Evolutionary conservation across 2,329 filamentous ascomycete species (phyloP).

Genomic region (Fusarium secorum): DNA sequence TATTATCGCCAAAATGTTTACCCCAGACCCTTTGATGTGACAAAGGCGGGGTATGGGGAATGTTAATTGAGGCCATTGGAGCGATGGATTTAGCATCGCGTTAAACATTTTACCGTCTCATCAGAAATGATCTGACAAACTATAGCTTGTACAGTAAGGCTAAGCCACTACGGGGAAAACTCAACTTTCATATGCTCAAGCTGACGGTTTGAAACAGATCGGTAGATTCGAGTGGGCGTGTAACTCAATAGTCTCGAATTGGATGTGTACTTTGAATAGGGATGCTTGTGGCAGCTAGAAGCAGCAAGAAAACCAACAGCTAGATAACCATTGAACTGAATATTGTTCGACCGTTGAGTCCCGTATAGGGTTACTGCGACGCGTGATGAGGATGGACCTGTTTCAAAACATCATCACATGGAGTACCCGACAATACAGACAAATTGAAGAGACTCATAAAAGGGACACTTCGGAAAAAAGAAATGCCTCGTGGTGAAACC

Average conservation of each 20-base stretch:
- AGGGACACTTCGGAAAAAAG: neutral
- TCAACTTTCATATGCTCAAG: neutral
- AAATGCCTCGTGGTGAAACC: neutral
- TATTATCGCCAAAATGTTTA: conserved; percentile 23
- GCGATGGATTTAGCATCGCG: neutral
- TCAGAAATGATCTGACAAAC: neutral
- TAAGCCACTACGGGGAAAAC: neutral
- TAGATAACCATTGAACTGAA: neutral
- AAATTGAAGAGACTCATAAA: neutral
- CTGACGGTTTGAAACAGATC: neutral
- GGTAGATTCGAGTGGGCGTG: neutral
- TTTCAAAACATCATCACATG: neutral
- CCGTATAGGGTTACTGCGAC: neutral
- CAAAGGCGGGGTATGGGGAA: neutral
- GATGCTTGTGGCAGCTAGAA: neutral
- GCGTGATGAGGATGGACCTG: neutral
- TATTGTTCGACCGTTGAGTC: neutral
- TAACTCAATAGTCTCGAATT: neutral
- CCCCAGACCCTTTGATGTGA: neutral
- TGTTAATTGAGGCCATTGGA: neutral
- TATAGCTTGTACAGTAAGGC: neutral
- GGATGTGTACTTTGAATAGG: neutral
- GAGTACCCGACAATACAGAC: neutral
- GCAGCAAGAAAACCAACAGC: neutral
- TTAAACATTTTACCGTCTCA: neutral